Evolutionary conservation across 2,329 filamentous ascomycete species (phyloP).

Genomic region (Gliomastix tumulicola): DNA sequence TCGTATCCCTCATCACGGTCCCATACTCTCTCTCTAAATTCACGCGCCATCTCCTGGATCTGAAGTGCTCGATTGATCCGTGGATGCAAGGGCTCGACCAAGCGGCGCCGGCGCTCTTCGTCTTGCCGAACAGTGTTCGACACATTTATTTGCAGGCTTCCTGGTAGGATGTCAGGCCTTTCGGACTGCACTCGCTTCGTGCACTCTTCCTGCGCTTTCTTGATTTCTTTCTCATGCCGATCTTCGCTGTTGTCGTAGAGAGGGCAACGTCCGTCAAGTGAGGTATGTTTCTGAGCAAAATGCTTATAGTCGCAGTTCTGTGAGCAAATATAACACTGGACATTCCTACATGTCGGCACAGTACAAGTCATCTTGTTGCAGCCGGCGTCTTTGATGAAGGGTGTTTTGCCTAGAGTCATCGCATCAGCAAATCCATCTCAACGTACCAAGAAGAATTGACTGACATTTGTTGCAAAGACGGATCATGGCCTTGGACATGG

Average conservation of each 20-base stretch:
- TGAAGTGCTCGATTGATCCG: no score
- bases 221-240: constrained; percentile 57
- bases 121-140: constrained; percentile 44
- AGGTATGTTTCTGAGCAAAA: no score
- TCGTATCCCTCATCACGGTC: no score
- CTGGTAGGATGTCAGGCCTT: constrained; percentile 52
- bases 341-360: constrained; percentile 38
- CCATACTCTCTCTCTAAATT: no score
- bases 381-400: constrained; percentile 70
- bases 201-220: constrained; percentile 51
- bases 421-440: background rate
- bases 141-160: constrained; percentile 51
- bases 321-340: constrained; percentile 67
- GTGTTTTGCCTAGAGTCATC: constrained; percentile 44
- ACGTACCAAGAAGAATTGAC: constrained; percentile 6
- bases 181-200: constrained; percentile 46
- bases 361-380: constrained; percentile 81
- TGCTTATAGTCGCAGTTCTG: constrained; percentile 61
- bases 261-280: constrained; percentile 44
- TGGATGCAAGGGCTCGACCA: no score
- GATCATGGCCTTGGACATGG: constrained; percentile 74
- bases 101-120: constrained; percentile 24
- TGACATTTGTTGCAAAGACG: constrained; percentile 64
- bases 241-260: constrained; percentile 57
- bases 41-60: no score